Evolutionary conservation across 192 early-diverging fungal genomes (phyloP).

Genomic region (Coemansia sp.): DNA sequence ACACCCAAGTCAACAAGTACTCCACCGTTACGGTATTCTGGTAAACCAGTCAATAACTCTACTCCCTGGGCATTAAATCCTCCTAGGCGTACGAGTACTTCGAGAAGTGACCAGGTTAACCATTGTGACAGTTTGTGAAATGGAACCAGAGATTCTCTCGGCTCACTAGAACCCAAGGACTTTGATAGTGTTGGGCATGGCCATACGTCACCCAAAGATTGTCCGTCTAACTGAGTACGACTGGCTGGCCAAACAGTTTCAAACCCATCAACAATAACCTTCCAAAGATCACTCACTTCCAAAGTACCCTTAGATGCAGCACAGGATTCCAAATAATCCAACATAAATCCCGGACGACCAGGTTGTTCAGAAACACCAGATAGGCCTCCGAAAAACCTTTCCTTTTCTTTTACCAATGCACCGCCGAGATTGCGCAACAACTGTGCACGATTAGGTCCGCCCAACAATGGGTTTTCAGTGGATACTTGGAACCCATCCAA

Average conservation of each 20-base stretch:
- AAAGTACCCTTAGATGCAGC: slow-evolving; percentile 46
- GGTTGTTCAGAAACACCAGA: slow-evolving; percentile 32
- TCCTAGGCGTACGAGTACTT: slow-evolving; percentile 62
- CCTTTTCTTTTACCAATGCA: slow-evolving; percentile 49
- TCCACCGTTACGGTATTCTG: slow-evolving; percentile 84
- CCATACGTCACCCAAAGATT: slow-evolving; percentile 90
- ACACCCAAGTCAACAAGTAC: slow-evolving; percentile 85
- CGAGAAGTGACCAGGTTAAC: slow-evolving; percentile 91
- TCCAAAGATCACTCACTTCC: slow-evolving; percentile 72
- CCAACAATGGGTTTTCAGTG: slow-evolving; percentile 73
- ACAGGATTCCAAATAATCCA: slow-evolving; percentile 63
- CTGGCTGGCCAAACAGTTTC: slow-evolving; percentile 83
- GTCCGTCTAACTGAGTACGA: slow-evolving; percentile 70
- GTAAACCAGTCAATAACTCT: slow-evolving; percentile 77
- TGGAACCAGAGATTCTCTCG: slow-evolving; percentile 62
- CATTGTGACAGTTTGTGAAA: slow-evolving; percentile 97
- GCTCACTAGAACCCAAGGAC: too few relatives aligned
- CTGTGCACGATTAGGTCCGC: slow-evolving; percentile 68
- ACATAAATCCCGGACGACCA: slow-evolving; percentile 76
- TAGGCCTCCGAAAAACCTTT: slow-evolving; percentile 54
- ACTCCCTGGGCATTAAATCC: slow-evolving; percentile 51
- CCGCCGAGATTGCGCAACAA: slow-evolving; percentile 64
- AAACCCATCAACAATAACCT: slow-evolving; percentile 72
- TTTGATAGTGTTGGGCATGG: slow-evolving; percentile 60
- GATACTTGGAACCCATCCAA: slow-evolving; percentile 74